Evolutionary conservation across 495 filamentous ascomycete genomes (phyloP).

Genomic region (Penicillium silybi): DNA sequence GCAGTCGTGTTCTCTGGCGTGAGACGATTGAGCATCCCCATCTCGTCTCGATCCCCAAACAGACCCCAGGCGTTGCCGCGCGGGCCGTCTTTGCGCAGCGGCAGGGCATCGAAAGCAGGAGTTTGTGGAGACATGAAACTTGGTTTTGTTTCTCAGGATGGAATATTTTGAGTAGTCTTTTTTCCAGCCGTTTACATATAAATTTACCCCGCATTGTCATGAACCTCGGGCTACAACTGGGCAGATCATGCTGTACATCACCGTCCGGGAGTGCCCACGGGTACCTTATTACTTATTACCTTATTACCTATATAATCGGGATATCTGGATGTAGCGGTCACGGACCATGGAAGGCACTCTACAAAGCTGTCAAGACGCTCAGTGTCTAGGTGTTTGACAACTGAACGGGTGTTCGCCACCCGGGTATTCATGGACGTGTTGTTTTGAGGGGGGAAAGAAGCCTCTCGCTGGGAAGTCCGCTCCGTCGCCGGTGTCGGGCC

Average conservation of each 20-base stretch:
- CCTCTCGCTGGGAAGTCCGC: not conserved
- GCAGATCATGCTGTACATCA: not conserved
- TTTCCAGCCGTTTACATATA: not conserved
- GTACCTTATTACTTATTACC: too few relatives aligned
- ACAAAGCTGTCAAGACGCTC: too few relatives aligned
- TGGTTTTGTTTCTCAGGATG: not conserved
- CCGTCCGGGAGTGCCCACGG: too few relatives aligned
- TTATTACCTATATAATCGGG: too few relatives aligned
- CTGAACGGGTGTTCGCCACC: too few relatives aligned
- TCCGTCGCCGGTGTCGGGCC: not conserved
- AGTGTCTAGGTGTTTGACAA: too few relatives aligned
- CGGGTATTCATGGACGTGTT: too few relatives aligned
- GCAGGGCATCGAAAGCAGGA: conserved; percentile 41
- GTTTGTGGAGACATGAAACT: not conserved
- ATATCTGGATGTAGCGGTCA: too few relatives aligned
- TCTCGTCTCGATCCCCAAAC: conserved; percentile 39
- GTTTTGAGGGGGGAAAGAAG: not conserved
- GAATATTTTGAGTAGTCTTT: not conserved
- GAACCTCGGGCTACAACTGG: not conserved
- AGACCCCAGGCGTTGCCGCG: conserved; percentile 48
- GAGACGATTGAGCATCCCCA: conserved; percentile 49
- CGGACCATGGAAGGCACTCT: too few relatives aligned
- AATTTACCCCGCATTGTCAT: not conserved
- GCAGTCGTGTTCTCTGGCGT: conserved; percentile 45
- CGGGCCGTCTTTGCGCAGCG: conserved; percentile 37